Conservation (phyloP, 768 basidiomycete species). For the Serpula lacrymans region DNA sequence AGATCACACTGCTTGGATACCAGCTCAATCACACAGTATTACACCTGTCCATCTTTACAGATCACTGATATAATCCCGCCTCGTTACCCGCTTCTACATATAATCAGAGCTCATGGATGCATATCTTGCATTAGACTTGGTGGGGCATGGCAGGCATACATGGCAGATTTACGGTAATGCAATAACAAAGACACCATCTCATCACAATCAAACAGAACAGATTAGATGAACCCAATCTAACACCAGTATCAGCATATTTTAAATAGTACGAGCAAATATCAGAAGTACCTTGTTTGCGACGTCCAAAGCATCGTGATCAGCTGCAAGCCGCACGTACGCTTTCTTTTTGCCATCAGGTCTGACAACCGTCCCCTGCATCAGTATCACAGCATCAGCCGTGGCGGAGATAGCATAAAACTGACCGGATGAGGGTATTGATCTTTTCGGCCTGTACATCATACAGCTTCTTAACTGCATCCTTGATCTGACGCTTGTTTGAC, state of each 20-base stretch:
- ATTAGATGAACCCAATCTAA: conserved; percentile 92
- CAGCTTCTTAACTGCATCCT: conserved; percentile 98
- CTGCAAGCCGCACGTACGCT: conserved; percentile 92
- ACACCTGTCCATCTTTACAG: too few relatives aligned
- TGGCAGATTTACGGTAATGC: neutral
- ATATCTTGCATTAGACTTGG: conserved; percentile 11
- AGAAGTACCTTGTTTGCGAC: conserved; percentile 89
- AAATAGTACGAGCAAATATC: neutral
- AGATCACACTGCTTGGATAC: too few relatives aligned
- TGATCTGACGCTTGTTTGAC: conserved; percentile 98
- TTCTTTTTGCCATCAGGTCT: conserved; percentile 99
- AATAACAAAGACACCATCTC: too few relatives aligned
- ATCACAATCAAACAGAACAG: conserved; percentile 5
- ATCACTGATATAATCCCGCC: too few relatives aligned
- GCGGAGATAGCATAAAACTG: conserved; percentile 20
- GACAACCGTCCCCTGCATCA: conserved; percentile 1
- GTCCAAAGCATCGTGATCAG: conserved; percentile 96
- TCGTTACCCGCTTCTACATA: neutral
- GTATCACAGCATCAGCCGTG: neutral
- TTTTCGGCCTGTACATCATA: conserved; percentile 96
- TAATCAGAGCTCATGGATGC: neutral
- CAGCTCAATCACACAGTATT: too few relatives aligned
- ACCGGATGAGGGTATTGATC: conserved; percentile 98
- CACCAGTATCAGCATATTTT: conserved; percentile 1
- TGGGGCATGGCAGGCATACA: conserved; percentile 5